Conservation (phyloP, 1,284 basidiomycete genomes). For the Puccinia triticina region DNA sequence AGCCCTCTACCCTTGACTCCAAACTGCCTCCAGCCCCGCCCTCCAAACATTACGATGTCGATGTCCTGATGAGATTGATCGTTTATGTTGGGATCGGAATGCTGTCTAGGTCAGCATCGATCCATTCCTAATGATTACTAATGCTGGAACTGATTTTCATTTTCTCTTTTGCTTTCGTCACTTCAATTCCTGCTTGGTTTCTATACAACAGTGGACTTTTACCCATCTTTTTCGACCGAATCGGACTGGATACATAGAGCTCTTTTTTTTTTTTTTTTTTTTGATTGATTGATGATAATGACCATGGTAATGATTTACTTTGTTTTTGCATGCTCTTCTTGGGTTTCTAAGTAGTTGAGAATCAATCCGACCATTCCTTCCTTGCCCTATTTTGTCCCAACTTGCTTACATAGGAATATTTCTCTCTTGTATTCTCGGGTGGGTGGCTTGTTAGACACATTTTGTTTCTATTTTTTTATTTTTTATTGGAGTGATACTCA, state of each 20-base stretch:
- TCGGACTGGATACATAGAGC: neutral
- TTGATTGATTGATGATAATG: neutral
- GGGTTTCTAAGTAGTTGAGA: too few relatives aligned
- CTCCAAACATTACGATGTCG: constrained; percentile 43
- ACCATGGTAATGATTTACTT: too few relatives aligned
- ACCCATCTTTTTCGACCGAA: constrained; percentile 4
- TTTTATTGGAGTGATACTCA: too few relatives aligned
- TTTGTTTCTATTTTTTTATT: too few relatives aligned
- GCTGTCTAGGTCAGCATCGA: constrained; percentile 25
- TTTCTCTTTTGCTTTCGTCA: neutral
- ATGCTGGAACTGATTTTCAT: neutral
- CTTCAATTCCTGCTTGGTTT: neutral
- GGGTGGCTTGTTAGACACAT: too few relatives aligned
- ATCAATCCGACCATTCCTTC: too few relatives aligned
- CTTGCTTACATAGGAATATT: too few relatives aligned
- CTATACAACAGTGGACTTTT: neutral
- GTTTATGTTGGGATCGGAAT: constrained; percentile 47
- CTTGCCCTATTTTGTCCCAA: too few relatives aligned
- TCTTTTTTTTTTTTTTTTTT: too few relatives aligned
- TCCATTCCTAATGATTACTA: neutral
- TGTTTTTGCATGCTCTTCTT: too few relatives aligned
- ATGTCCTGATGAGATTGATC: constrained; percentile 47
- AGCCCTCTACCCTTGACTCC: neutral
- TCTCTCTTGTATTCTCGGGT: too few relatives aligned
- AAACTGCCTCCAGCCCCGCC: neutral